Evolutionary conservation across 768 basidiomycete species (phyloP).

Genomic region (Galerina marginata): DNA sequence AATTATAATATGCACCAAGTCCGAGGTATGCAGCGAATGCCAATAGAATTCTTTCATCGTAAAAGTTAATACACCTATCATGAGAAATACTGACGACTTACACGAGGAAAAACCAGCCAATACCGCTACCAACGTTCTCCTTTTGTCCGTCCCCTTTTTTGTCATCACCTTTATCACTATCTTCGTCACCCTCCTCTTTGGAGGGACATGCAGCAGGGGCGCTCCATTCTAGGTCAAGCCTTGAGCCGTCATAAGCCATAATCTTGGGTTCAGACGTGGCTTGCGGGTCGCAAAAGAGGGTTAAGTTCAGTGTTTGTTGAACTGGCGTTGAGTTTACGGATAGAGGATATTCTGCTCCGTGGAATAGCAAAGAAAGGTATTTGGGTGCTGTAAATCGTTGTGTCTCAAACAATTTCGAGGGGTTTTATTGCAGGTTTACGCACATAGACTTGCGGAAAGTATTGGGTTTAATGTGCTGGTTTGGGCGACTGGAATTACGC

Average conservation of each 20-base stretch:
- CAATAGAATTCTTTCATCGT: conserved; percentile 57
- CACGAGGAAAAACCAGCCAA: conserved; percentile 92
- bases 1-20: conserved; percentile 87
- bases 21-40: conserved; percentile 74
- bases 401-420: not conserved
- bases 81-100: conserved; percentile 39
- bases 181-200: conserved; percentile 30
- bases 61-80: not conserved
- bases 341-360: conserved; percentile 67
- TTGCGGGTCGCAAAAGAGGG: conserved; percentile 58
- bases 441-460: conserved; percentile 43
- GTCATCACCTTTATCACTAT: conserved; percentile 33
- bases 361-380: conserved; percentile 59
- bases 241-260: conserved; percentile 62
- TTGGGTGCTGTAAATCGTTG: conserved; percentile 46
- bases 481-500: conserved; percentile 78
- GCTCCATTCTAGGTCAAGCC: conserved; percentile 65
- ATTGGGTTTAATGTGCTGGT: conserved; percentile 37
- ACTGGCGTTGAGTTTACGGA: conserved; percentile 34
- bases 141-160: conserved; percentile 34
- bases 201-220: conserved; percentile 62
- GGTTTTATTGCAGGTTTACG: conserved; percentile 17
- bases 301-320: conserved; percentile 65
- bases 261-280: conserved; percentile 54
- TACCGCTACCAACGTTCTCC: conserved; percentile 65